Evolutionary conservation across 257 asterid species (phyloP), one percentile per base, ranked within the genome.

Genomic region (Fraxinus cuspidata): DNA sequence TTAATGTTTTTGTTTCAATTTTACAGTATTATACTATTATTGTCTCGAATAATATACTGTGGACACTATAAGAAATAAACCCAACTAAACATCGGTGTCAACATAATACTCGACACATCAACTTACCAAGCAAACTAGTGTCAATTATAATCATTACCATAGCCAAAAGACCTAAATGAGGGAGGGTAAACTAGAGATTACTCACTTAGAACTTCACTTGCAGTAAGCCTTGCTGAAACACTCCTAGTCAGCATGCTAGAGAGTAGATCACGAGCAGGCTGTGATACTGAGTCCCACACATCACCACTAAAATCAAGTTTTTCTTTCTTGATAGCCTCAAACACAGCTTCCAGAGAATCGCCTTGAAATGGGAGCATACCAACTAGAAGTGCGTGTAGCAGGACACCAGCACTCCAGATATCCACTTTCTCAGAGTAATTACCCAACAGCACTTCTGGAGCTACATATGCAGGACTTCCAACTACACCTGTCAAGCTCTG

Each of bases 381-480:
- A 75, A 89, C 91, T 85, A 93, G 82, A 79, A 93, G 98, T 60
- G 92, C 96, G 75, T 93, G 93, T 28, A 93, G 96, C 74, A 90
- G 96, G 79, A 91, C 91, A 83, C 98, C 97, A 1, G 91, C 96
- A 84, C 98, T 86, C 98, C 98, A 93, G 38, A 93, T 86, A 80
- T 93, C 98, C 85, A 91, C 94, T 79, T 91, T 91, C 84, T 90
- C 92, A 0, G 97, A 90, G 87, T 93, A 93, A 86, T 90, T 88
- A 81, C 98, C 97, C 27, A 85, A 63, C 83, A 93, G 86, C 81
- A 93, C 91, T 83, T 93, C 97, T 15, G 98, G 98, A 71, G 98
- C 97, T 77, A 93, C 89, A 77, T 93, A 93, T 80, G 97, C 97
- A 77, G 98, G 97, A 83, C 96, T 93, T 77, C 97, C 98, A 77